Evolutionary conservation across 306 rosid genomes (phyloP), one percentile per base, ranked within the genome.

Genomic region (Ochetophila trinervis): DNA sequence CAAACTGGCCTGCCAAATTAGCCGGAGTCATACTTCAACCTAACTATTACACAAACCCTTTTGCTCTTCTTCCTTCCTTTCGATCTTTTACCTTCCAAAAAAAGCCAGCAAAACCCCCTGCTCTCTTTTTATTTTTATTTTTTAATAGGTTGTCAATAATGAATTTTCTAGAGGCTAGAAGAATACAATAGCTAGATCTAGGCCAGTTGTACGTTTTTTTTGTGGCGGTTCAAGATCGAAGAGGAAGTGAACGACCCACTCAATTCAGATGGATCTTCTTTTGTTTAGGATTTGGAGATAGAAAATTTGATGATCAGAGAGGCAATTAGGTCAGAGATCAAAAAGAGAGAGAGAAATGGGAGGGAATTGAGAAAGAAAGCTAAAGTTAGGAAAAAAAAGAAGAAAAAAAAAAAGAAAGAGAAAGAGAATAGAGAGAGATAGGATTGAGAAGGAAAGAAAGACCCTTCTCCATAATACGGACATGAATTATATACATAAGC

Each of bases 1-100:
- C 99, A 65, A 93, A 93, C 87, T 93, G 99, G 17, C 87, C 88
- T 51, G 79, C 91, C 80, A 84, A 70, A 75, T 83, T 91, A 35
- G 84, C 80, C 48, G 88, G 97, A 80, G 85, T 86, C 95, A 85
- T 87, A 47, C 67, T 74, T 36, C 12, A 12, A 7, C 10, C 8
- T 12, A 40, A 9, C 12, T 40, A 40, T 12, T 8, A 40, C 45
- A 40, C 10, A 40, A 9, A 40, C 45, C 45, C 45, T 40, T 12
- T 40, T 40, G 13, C 45, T 40, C 44, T 37, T 37, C 8, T 6
- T 15, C 16, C 54, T 15, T 49, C 53, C 17, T 50, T 7, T n/a
- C 5, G 21, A 16, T 50, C 54, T 50, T 50, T 6, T 5, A 50
- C 11, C 54, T 17, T 5, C 54, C 8, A 18, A 50, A n/a, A 17